Base-by-base conservation (phyloP, 306 rosid species). In the Lithocarpus polystachyus region DNA sequence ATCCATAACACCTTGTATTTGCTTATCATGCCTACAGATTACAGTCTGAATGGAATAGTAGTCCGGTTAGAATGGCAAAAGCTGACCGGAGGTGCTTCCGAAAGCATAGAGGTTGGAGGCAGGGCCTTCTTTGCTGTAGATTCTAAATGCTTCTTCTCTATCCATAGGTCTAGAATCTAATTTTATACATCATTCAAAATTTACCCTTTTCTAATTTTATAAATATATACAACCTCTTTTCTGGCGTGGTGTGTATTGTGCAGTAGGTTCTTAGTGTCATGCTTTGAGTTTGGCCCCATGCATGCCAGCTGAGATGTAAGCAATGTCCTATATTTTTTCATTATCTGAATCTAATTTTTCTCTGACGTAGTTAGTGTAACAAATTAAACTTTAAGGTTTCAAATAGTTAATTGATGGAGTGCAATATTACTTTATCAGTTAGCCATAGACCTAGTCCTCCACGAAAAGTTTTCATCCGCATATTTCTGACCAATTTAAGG, bases 41-140 rank as follows among this genome's bases (percentile, higher is more conserved):
- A 54, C 96, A 87, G 77, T 14, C 91, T 5, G 99, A 96, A 80
- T 93, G 97, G 93, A 86, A 81, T 72, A 88, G 91, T 87, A 96
- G 99, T 81, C 99, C 99, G 0, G 93, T 89, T 1, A 82, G 97
- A 82, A 96, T 96, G 99, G 96, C 84, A 2, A 93, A 93, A 79
- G 93, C 94, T 4, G 92, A 91, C 14, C 86, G 75, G 64, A 88
- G 88, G 53, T 76, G 45, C 48, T 75, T 55, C 73, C 82, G 87
- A 72, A 95, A 90, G 83, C 85, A 77, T 11, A 68, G 88, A 77
- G 75, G 90, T 72, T 96, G 99, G 97, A 85, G 72, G 86, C 77
- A 76, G 19, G 74, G 89, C 74, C 72, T 95, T 86, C 84, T 96
- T 23, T 96, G 99, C 93, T 93, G 99, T 90, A 96, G 86, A 87